Base-by-base conservation (phyloP, 441 rosid genomes). In the Erodium texanum region DNA sequence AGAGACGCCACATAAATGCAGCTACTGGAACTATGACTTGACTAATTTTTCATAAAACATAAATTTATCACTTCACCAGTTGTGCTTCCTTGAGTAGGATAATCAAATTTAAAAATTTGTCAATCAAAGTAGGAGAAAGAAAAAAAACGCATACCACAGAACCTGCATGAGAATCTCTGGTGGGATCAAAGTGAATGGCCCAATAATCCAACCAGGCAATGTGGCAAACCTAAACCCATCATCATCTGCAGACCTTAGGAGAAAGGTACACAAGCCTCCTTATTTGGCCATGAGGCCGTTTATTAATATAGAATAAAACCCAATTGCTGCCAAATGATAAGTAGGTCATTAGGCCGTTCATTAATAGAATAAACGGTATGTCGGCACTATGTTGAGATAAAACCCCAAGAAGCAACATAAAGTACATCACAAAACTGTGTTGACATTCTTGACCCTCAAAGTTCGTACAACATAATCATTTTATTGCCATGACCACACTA, bases 261-360 rank as follows among this genome's bases (percentile, higher is more conserved):
- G n/a, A n/a, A n/a, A n/a, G n/a, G 76, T 67, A 83, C 71, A 75
- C 78, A 73, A 72, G 80, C 87, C 84, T 75, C 85, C 79, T 70
- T 80, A 73, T 74, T 18, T 75, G 81, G 78, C 81, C 85, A 86
- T 74, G 82, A 70, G 80, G n/a, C n/a, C n/a, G n/a, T n/a, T n/a
- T n/a, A 80, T 80, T 81, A 84, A 79, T 74, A 79, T 65, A 69
- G 48, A 70, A 50, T 50, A 7, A n/a, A 50, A 50, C 58, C 58
- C 58, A 50, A 18, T 3, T 29, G 66, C 66, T 64, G 70, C 65
- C 66, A 64, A 38, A 68, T 64, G 50, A 14, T 41, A 9, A 29
- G 48, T n/a, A 38, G 50, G 36, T 9, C 6, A 29, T 64, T 34
- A 34, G 11, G 24, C 63, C 11, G 29, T 20, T 56, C 3, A 38